Conservation (phyloP, 1,284 basidiomycete genomes). For the Clitocybe nebularis region DNA sequence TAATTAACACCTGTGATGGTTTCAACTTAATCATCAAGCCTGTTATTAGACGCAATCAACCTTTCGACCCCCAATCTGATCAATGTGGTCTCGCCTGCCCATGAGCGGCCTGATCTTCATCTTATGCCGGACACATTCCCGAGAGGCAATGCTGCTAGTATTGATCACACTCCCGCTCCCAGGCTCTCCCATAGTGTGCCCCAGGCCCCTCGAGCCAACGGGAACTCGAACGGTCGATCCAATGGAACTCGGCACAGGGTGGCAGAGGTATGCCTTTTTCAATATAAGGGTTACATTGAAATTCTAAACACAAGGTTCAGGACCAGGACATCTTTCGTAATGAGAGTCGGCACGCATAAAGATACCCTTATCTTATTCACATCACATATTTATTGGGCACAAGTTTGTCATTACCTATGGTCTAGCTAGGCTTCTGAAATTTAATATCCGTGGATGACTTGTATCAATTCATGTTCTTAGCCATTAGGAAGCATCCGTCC, state of each 20-base stretch:
- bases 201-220: constrained; percentile 1
- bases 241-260: constrained; percentile 1
- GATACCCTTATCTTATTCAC: too few species aligned
- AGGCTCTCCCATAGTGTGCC: neutral
- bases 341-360: too few species aligned
- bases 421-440: too few species aligned
- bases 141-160: neutral
- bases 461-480: too few species aligned
- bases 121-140: neutral
- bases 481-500: too few species aligned
- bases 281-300: too few species aligned
- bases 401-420: too few species aligned
- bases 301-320: too few species aligned
- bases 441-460: too few species aligned
- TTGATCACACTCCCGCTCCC: neutral
- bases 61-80: constrained; percentile 14
- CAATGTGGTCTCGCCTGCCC: constrained; percentile 9
- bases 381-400: too few species aligned
- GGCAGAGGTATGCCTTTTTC: constrained; percentile 3
- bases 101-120: neutral
- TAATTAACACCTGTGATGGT: neutral
- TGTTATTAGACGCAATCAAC: constrained; percentile 23
- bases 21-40: constrained; percentile 11
- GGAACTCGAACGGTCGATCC: neutral
- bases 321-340: too few species aligned